These are phyloP conservation scores for Fabrea salina DNA, from an alignment of 169 alveolate genomes.

Conservation along the genomic window DNA sequence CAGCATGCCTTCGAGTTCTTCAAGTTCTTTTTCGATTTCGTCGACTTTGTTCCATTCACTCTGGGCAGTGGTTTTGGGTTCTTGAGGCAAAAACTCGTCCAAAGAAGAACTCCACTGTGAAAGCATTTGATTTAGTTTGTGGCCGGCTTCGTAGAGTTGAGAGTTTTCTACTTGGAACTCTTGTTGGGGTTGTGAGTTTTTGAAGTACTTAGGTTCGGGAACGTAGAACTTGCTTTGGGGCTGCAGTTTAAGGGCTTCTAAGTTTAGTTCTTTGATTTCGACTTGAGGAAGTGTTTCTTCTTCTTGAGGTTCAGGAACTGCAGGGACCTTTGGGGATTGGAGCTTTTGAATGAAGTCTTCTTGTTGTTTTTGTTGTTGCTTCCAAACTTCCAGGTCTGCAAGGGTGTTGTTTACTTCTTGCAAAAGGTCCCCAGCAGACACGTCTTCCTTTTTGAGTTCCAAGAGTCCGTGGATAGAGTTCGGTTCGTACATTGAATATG, in stretches of 20 bases:
- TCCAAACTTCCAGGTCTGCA: neutral
- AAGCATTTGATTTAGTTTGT: neutral
- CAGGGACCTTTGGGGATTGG: neutral
- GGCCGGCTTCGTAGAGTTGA: neutral
- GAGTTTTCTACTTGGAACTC: neutral
- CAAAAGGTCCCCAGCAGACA: neutral
- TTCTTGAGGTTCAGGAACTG: neutral
- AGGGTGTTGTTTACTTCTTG: constrained; percentile 1
- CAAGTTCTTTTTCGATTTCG: constrained; percentile 20
- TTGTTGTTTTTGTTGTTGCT: neutral
- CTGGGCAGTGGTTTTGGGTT: no score
- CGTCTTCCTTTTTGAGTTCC: neutral
- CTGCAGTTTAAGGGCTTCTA: neutral
- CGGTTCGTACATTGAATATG: constrained; percentile 18
- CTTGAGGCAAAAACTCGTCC: neutral
- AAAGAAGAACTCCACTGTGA: neutral
- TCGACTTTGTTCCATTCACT: neutral
- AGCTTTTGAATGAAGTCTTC: neutral
- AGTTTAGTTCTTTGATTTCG: neutral
- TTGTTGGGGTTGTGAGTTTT: no score
- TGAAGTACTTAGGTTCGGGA: no score
- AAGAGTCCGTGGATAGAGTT: constrained; percentile 5
- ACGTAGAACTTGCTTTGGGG: no score
- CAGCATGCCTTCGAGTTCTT: neutral
- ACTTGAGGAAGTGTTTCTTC: neutral